phyloP scores from a whole-genome alignment of 345 rosid species.

The Hevea brasiliensis region DNA sequence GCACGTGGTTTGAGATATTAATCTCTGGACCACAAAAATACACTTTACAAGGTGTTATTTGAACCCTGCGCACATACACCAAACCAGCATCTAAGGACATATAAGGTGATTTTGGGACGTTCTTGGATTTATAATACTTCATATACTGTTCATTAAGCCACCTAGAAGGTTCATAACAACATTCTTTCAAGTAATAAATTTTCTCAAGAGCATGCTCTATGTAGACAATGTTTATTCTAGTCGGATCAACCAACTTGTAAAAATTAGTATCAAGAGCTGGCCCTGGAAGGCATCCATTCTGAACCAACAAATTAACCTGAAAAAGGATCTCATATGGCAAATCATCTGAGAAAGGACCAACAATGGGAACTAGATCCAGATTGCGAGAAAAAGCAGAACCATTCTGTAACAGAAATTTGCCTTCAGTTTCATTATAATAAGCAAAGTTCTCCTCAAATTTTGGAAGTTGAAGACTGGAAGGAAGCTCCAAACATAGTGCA shows the following conservation, averaged over 20 bases:
- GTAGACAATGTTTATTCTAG: conserved; percentile 8
- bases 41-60: conserved; percentile 60
- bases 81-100: conserved; percentile 47
- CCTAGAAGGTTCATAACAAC: conserved; percentile 56
- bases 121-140: conserved; percentile 23
- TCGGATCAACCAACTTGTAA: conserved; percentile 45
- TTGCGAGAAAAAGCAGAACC: conserved; percentile 44
- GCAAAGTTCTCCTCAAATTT: conserved; percentile 41
- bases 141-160: conserved; percentile 50
- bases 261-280: conserved; percentile 44
- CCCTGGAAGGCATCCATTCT: conserved; percentile 53
- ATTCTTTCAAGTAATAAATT: conserved; percentile 42
- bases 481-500: conserved; percentile 47
- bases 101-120: conserved; percentile 28
- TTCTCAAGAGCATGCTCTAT: conserved; percentile 57
- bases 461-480: conserved; percentile 30
- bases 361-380: conserved; percentile 48
- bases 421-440: conserved; percentile 37
- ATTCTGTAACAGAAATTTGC: conserved; percentile 26
- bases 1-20: conserved; percentile 59
- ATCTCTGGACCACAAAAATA: conserved; percentile 64
- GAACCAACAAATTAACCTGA: conserved; percentile 55
- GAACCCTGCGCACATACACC: conserved; percentile 55
- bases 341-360: conserved; percentile 40
- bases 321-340: conserved; percentile 53